Percentiles rank a stretch among this genome's conserved stretches.
Evolutionary conservation across 192 early-diverging fungal species (phyloP).

Genomic region (Podila minutissima): DNA sequence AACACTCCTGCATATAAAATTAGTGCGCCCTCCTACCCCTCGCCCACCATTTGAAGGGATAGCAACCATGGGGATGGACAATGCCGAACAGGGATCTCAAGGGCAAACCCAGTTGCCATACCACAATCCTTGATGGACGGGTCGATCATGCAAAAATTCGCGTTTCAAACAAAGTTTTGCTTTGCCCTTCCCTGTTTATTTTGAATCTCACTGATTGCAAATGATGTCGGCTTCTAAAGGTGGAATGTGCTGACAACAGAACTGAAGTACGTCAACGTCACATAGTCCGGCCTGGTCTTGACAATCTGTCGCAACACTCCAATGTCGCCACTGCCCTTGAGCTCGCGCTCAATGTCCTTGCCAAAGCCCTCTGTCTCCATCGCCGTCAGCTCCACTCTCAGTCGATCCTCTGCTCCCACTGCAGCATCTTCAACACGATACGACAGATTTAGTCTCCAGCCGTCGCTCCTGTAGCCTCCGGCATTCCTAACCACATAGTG

Average conservation of each 20-base stretch:
- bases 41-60: no score
- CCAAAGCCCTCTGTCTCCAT: conserved; percentile 62
- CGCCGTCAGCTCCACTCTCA: conserved; percentile 60
- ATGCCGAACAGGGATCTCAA: no score
- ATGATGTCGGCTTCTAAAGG: neutral
- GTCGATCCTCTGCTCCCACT: conserved; percentile 31
- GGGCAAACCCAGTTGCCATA: no score
- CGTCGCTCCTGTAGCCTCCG: conserved; percentile 56
- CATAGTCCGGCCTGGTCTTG: conserved; percentile 18
- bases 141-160: no score
- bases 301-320: conserved; percentile 41
- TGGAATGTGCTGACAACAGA: conserved; percentile 24
- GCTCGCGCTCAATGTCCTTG: conserved; percentile 31
- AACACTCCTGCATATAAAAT: no score
- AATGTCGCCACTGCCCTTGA: conserved; percentile 40
- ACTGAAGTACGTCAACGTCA: conserved; percentile 27
- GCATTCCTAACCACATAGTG: conserved; percentile 60
- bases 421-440: conserved; percentile 26
- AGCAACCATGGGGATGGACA: no score
- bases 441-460: conserved; percentile 55
- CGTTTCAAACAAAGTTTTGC: no score
- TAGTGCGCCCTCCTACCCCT: no score
- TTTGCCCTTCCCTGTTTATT: no score
- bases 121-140: no score
- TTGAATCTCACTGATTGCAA: no score